These are phyloP conservation scores for Lodderomyces oxycetoniae DNA, from an alignment of 1,139 yeast species.

Conservation along the genomic window DNA sequence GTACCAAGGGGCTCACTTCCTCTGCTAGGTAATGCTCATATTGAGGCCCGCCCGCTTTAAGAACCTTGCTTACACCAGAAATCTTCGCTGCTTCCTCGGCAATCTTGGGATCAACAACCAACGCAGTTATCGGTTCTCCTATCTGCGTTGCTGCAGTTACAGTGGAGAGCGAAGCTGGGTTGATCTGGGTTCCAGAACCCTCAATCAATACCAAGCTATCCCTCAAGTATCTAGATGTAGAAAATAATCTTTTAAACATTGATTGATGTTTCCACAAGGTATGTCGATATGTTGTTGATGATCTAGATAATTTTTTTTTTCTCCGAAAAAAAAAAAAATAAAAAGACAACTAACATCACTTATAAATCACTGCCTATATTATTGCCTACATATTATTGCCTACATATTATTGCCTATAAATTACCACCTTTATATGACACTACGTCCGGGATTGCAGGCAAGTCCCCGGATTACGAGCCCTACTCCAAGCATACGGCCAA, in stretches of 20 bases:
- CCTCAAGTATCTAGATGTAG: conserved; percentile 22
- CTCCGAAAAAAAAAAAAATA: too few relatives aligned
- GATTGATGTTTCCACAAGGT: conserved; percentile 5
- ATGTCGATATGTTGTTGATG: too few relatives aligned
- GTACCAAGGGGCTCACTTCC: conserved; percentile 55
- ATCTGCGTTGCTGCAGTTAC: conserved; percentile 60
- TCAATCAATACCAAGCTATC: conserved; percentile 75
- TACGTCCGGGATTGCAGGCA: too few relatives aligned
- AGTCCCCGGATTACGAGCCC: conserved; percentile 25
- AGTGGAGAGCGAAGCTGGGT: conserved; percentile 66
- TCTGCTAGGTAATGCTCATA: conserved; percentile 63
- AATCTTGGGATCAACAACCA: conserved; percentile 52
- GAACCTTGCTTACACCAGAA: conserved; percentile 41
- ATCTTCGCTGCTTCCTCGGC: conserved; percentile 37
- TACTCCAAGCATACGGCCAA: conserved; percentile 30
- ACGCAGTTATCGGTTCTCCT: conserved; percentile 62
- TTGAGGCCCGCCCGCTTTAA: conserved; percentile 46
- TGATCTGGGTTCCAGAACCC: conserved; percentile 45
- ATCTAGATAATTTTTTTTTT: too few relatives aligned
- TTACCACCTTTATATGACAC: too few relatives aligned
- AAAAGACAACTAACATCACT: too few relatives aligned
- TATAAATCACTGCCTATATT: too few relatives aligned
- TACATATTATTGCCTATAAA: too few relatives aligned
- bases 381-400: too few relatives aligned
- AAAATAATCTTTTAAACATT: conserved; percentile 27